Evolutionary conservation across 371 early-diverging fungal species (phyloP), one percentile per base, ranked within the genome.

Genomic region (Mucor irregularis): DNA sequence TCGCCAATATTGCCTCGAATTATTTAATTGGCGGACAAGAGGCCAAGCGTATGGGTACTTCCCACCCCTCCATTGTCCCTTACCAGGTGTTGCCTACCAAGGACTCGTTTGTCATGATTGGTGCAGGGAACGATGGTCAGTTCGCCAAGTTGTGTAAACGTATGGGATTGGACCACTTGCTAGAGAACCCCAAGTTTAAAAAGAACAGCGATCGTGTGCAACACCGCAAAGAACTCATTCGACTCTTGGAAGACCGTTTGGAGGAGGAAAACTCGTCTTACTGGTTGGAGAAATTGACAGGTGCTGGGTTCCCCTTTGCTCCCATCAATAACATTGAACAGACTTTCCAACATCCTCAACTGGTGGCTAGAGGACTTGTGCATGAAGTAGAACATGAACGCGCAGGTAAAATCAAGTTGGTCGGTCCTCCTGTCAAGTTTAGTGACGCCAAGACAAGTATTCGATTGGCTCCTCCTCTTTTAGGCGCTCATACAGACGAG

Each of bases 21-120:
- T 95, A 88, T 66, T 71, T 96, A 49, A 86, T 95, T 31, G 94
- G 91, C 9, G 88, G 86, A 2, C 46, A 77, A 52, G 93, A 94
- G 66, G 93, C 90, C 0, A 73, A 73, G 51, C 82, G 96, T 16
- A 87, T 88, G 89, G 97, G 96, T 9, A 93, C 95, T 2, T 74
- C 85, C 1, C 97, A 96, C 64, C 82, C 91, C 2, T 88, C 93
- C 1, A 95, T 96, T 43, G 97, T 93, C 2, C 97, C 97, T 19
- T 96, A 96, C 66, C 91, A 94, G 59, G 90, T 85, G 6, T 86
- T 94, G 31, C 79, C 82, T 1, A 94, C 93, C n/a, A 78, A 71
- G n/a, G 90, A 94, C 66, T 87, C 88, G 0, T 79, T 83, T 69
- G 84, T 96, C 29, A 88, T 94, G 76, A 75, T 96, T 31, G 97